Conservation (phyloP, 371 early-diverging fungal species). For the Sporodiniella umbellata region DNA sequence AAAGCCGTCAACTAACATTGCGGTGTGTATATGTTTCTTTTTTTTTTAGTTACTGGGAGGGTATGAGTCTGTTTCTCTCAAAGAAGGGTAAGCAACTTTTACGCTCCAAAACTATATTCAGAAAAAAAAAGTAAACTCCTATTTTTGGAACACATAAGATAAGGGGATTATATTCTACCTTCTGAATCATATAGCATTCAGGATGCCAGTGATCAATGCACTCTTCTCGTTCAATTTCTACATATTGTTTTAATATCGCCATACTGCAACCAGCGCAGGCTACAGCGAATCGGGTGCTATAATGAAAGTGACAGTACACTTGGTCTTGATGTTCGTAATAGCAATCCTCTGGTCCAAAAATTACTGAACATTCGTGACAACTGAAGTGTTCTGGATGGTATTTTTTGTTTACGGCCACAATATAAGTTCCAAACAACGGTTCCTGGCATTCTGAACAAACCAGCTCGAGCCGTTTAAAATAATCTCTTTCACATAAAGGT, state of each 20-base stretch:
- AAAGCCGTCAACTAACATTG: too few species aligned
- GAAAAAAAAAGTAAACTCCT: neutral
- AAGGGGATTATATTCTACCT: too few species aligned
- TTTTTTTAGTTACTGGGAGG: constrained; percentile 3
- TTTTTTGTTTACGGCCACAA: constrained; percentile 87
- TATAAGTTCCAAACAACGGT: constrained; percentile 88
- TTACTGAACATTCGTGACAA: constrained; percentile 87
- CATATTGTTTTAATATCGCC: constrained; percentile 90
- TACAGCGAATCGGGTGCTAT: constrained; percentile 83
- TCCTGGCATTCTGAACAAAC: constrained; percentile 89
- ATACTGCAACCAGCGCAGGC: constrained; percentile 92
- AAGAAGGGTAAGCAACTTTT: constrained; percentile 43
- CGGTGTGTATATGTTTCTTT: too few species aligned
- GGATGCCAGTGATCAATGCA: constrained; percentile 92
- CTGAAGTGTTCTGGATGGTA: constrained; percentile 96
- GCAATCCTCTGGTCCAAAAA: constrained; percentile 92
- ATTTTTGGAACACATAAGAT: too few species aligned
- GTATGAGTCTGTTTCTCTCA: constrained; percentile 10
- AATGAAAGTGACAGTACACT: constrained; percentile 94
- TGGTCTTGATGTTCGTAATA: constrained; percentile 93
- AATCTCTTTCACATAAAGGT: constrained; percentile 87
- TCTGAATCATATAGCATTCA: constrained; percentile 97
- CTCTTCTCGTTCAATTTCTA: constrained; percentile 82
- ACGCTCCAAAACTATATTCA: constrained; percentile 79
- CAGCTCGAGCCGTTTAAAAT: constrained; percentile 80